phyloP scores from a whole-genome alignment of 441 rosid genomes.

The Biscutella laevigata region DNA sequence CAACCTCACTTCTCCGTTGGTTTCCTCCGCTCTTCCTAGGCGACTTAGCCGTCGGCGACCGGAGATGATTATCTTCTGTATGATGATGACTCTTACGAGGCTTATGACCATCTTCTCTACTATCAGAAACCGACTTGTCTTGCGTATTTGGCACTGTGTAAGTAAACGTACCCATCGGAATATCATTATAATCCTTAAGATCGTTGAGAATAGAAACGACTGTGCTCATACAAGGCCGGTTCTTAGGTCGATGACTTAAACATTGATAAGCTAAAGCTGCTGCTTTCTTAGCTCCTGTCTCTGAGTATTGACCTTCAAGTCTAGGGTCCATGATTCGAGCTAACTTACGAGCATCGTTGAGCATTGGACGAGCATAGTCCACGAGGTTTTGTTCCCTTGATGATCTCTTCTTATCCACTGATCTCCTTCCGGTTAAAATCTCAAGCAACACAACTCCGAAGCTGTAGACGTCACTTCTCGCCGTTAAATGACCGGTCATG shows the following conservation, averaged over 20 bases:
- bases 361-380: constrained; percentile 57
- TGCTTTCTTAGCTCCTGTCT: constrained; percentile 48
- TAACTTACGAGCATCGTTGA: constrained; percentile 45
- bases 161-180: constrained; percentile 40
- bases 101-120: constrained; percentile 27
- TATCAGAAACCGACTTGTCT: constrained; percentile 13
- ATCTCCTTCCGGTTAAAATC: constrained; percentile 45
- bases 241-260: constrained; percentile 56
- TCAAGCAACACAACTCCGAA: constrained; percentile 55
- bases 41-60: constrained; percentile 6
- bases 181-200: constrained; percentile 39
- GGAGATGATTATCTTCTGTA: constrained; percentile 20
- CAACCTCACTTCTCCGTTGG: no score
- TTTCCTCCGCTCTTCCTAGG: no score
- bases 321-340: constrained; percentile 51
- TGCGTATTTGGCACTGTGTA: constrained; percentile 38
- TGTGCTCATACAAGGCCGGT: constrained; percentile 42
- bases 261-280: constrained; percentile 58
- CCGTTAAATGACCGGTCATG: constrained; percentile 64
- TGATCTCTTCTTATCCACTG: constrained; percentile 47
- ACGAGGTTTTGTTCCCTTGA: constrained; percentile 49
- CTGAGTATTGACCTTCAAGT: constrained; percentile 69
- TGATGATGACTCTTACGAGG: constrained; percentile 31
- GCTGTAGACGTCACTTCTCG: constrained; percentile 57
- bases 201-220: constrained; percentile 43